Evolutionary conservation across 371 early-diverging fungal genomes (phyloP).

Genomic region (Vittaforma corneae): DNA sequence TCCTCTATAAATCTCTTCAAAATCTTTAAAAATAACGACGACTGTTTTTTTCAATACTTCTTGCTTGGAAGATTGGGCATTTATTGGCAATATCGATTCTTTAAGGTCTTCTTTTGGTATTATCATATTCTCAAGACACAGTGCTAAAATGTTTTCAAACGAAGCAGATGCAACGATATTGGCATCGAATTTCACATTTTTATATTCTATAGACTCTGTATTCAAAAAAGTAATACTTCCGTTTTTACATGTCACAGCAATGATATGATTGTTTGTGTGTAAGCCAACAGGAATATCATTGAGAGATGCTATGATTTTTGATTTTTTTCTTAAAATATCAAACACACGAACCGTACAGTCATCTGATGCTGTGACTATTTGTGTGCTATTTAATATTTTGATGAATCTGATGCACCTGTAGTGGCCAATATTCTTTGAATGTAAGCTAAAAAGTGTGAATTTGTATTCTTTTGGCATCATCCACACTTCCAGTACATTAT

Average conservation of each 20-base stretch:
- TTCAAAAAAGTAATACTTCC: conserved; percentile 11
- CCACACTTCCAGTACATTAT: conserved; percentile 42
- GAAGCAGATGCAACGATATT: no score
- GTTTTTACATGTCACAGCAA: conserved; percentile 1
- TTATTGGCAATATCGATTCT: no score
- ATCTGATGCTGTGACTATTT: conserved; percentile 16
- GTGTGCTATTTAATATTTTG: conserved; percentile 11
- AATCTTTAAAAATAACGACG: no score
- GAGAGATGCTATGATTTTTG: conserved; percentile 4
- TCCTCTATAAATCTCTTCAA: conserved; percentile 17
- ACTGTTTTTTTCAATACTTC: no score
- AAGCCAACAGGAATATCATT: conserved; percentile 16
- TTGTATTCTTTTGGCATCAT: conserved; percentile 35
- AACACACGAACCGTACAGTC: conserved; percentile 33
- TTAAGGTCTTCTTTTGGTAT: no score
- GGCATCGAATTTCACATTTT: no score
- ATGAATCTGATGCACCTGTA: conserved; percentile 11
- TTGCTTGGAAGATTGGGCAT: no score
- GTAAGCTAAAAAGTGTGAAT: conserved; percentile 25
- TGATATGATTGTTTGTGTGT: neutral
- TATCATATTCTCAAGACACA: no score
- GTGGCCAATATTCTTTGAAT: conserved; percentile 19
- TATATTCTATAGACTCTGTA: no score
- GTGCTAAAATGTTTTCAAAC: no score
- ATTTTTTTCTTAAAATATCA: conserved; percentile 9